Conservation (phyloP, 2,329 filamentous ascomycete species). For the Pseudocercospora fuligena region DNA sequence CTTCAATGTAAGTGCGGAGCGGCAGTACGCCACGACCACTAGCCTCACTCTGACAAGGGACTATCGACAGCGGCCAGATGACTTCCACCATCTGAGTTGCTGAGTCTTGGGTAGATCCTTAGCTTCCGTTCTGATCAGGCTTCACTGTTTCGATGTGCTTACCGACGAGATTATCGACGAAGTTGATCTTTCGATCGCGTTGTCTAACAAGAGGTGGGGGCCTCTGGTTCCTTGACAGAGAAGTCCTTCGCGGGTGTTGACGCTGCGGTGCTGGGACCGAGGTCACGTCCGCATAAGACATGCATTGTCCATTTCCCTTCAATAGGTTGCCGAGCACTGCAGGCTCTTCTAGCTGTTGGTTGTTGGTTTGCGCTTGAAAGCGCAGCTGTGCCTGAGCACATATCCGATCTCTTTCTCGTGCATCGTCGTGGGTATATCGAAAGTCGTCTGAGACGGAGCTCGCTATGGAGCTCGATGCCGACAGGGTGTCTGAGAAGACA, state of each 20-base stretch:
- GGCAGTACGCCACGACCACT: constrained; percentile 79
- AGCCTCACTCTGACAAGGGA: constrained; percentile 73
- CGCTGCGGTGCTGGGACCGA: constrained; percentile 65
- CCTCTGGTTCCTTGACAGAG: constrained; percentile 61
- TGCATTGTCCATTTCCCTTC: constrained; percentile 24
- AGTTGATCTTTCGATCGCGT: constrained; percentile 88
- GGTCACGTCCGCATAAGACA: constrained; percentile 44
- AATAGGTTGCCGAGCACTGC: constrained; percentile 15
- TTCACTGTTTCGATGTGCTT: constrained; percentile 57
- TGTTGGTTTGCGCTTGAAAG: constrained; percentile 20
- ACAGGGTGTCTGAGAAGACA: constrained; percentile 71
- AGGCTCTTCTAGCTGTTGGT: constrained; percentile 13
- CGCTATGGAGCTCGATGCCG: constrained; percentile 56
- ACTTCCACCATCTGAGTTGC: constrained; percentile 96
- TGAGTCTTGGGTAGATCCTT: constrained; percentile 69
- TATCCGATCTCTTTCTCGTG: constrained; percentile 29
- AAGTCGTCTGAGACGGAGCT: constrained; percentile 65
- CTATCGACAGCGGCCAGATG: constrained; percentile 92
- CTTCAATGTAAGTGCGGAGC: constrained; percentile 93
- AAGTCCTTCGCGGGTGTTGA: constrained; percentile 64
- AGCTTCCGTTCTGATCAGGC: constrained; percentile 41
- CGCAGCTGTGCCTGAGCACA: constrained; percentile 32
- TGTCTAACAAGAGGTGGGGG: constrained; percentile 77
- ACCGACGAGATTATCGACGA: constrained; percentile 97
- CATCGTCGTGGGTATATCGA: constrained; percentile 49